Evolutionary conservation across 106 monocot genomes (phyloP), one percentile per base, ranked within the genome.

Genomic region (Vanilla planifolia): DNA sequence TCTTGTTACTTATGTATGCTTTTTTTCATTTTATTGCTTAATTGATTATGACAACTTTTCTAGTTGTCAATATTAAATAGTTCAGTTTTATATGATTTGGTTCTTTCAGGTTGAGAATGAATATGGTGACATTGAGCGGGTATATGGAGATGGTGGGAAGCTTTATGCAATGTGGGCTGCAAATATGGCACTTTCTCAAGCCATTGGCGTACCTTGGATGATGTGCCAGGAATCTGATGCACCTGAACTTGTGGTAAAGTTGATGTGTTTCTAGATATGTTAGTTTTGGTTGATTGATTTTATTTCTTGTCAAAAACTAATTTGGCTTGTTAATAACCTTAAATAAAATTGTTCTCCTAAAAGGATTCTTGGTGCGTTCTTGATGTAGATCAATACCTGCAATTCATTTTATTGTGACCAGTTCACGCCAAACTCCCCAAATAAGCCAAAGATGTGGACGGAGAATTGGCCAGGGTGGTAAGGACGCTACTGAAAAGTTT

Each of bases 391-490:
- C 41, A 95, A 95, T 72, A 90, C 95, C 24, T 95, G 95, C 56
- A 95, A 95, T 69, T 89, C 89, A 43, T 90, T 86, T 79, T 95
- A 95, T 40, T 95, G 95, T 48, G 95, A 95, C 63, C 80, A 84
- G 34, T 95, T 95, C 51, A 55, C 66, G 26, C 89, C 95, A 30
- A 95, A 86, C 68, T 80, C 89, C 7, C 46, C 62, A 5, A 75
- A 66, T 65, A 95, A 95, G 68, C 95, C 95, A 67, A 95, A 90
- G 66, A 43, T 95, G 53, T 95, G 95, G 95, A 95, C 95, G 39
- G 95, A 95, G 56, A 90, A 95, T 67, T 95, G 95, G 95, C 86
- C 95, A 66, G 95, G 95, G 61, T 90, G 95, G 95, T 95, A 85
- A 76, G 55, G 28, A 13, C 19, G 33, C 39, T 14, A 2, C 3